Evolutionary conservation across 305 asterid genomes (phyloP), one percentile per base, ranked within the genome.

Genomic region (Fraxinus latifolia): DNA sequence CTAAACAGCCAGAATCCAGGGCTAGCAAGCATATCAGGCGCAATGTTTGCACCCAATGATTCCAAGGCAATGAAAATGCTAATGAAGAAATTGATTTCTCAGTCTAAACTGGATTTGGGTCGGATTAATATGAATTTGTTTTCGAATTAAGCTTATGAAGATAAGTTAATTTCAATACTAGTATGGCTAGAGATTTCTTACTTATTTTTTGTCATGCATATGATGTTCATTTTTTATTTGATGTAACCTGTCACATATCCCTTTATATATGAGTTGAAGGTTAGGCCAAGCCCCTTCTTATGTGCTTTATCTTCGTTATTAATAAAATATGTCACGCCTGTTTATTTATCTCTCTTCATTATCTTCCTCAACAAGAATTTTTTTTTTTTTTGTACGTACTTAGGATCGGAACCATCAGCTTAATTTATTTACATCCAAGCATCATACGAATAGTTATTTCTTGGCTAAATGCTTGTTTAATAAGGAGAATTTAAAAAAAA

Each of bases 1-100:
- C 81, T 94, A 31, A 92, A 89, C 60, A 91, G 97, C 86, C 97
- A 94, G 91, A 91, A 91, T 81, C 97, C 98, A 0, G 98, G 98
- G 23, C 4, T 90, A 12, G 89, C 81, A 29, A 85, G 91, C 50
- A 74, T 94, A 34, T n/a, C 92, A 0, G 93, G 89, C 14, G 90
- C 93, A 25, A 44, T 85, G 85, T 89, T 87, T 84, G 83, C 67
- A 34, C 44, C 70, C 15, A 21, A 79, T 80, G 84, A 80, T 78
- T 60, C 86, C 0, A 84, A 79, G 72, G 87, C 83, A 14, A 72
- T 32, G 84, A 50, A 60, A 34, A 82, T 47, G 85, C 1, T 85
- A 55, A 72, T 83, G 89, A 84, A 84, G 86, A 90, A 75, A 50
- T 58, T 89, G 62, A 84, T 55, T 5, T 77, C 81, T 31, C 44